Base-by-base conservation (phyloP, 208 protist species). In the Trypanosoma brucei region DNA sequence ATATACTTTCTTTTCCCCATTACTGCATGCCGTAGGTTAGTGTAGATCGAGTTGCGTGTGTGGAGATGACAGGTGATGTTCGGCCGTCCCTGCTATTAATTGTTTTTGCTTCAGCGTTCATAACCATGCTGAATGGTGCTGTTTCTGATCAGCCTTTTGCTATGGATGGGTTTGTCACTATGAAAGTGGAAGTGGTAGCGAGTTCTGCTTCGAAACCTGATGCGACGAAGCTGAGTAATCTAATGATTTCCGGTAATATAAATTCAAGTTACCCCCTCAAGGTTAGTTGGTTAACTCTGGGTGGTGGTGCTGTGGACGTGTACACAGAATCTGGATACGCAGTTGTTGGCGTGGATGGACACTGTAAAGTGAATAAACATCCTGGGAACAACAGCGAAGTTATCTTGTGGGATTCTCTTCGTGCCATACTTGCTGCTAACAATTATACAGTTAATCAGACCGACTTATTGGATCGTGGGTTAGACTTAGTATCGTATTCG, bases 1-100 rank as follows among this genome's bases (percentile, higher is more conserved):
- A 34, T 62, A 7, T 65, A 39, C 31, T 57, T 37, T 68, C 36
- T 50, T 5, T 35, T 68, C 2, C 8, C 55, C 34, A 50, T 62
- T 39, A 22, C 5, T 63, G 22, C 62, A n/a, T 63, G 45, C 55
- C 40, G 33, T 48, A 3, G 9, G 11, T 34, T 38, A 34, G 6
- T 61, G n/a, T 39, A 0, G 42, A 6, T 14, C 0, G 6, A 11
- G 42, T 46, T 46, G 42, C 8, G 11, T 46, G 8, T 11, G 6
- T 46, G 42, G 6, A 46, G 42, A 46, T 46, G 42, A 46, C 14
- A 45, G 31, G 31, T 37, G 13, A 49, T 44, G 13, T 34, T 37
- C 13, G 1, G 6, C 42, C 42, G 42, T 6, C 8, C 11, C 11
- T 46, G 42, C 6, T 46, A 46, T 46, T 46, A 11, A 22, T 46